phyloP scores from a whole-genome alignment of 2,329 filamentous ascomycete species.

The Xylaria polymorpha region DNA sequence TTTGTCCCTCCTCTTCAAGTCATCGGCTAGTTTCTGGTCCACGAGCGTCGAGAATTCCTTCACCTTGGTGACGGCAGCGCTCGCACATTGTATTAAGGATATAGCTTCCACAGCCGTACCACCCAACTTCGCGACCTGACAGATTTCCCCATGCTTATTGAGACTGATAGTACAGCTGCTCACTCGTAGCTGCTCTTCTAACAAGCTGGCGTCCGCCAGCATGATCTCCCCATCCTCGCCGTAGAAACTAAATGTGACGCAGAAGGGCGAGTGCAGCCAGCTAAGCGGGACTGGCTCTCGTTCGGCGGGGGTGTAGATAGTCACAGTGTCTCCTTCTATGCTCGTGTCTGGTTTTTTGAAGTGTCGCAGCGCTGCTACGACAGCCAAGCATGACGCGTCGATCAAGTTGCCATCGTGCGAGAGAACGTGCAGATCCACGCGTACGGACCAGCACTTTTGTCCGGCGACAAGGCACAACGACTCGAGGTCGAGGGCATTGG shows the following conservation, averaged over 20 bases:
- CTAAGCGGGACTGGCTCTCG: conserved; percentile 90
- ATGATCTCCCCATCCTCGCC: conserved; percentile 76
- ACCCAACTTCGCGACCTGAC: conserved; percentile 90
- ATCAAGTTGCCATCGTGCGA: conserved; percentile 91
- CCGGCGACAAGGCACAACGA: conserved; percentile 93
- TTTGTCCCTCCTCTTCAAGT: conserved; percentile 80
- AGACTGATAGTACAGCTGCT: conserved; percentile 84
- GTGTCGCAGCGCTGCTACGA: conserved; percentile 88
- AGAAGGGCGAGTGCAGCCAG: conserved; percentile 92
- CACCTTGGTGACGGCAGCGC: conserved; percentile 79
- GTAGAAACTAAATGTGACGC: conserved; percentile 90
- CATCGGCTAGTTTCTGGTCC: conserved; percentile 77
- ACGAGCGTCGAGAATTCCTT: conserved; percentile 82
- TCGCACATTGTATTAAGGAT: conserved; percentile 79
- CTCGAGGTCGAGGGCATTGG: conserved; percentile 92
- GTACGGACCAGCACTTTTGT: conserved; percentile 89
- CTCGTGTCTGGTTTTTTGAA: conserved; percentile 91
- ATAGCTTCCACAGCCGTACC: conserved; percentile 85
- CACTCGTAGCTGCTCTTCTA: conserved; percentile 81
- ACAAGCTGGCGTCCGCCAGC: conserved; percentile 75
- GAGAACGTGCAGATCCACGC: conserved; percentile 91
- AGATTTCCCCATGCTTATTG: conserved; percentile 90
- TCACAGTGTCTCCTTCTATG: conserved; percentile 85
- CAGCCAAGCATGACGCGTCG: conserved; percentile 85
- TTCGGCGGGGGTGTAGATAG: conserved; percentile 85